Conservation (phyloP, 257 asterid species). For the Voacanga thouarsii region DNA sequence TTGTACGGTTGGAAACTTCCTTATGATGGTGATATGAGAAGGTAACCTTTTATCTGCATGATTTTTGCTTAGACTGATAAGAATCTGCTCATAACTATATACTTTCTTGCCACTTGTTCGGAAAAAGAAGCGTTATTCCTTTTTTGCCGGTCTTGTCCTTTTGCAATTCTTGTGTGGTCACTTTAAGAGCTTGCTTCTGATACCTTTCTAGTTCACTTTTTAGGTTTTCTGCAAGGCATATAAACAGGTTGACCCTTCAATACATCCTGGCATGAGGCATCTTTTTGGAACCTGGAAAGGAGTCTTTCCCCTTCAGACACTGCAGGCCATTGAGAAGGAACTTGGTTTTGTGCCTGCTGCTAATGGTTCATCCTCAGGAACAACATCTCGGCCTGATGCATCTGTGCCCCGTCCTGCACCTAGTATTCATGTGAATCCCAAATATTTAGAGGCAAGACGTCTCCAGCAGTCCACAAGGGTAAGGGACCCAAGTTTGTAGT, state of each 20-base stretch:
- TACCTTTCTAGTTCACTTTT: constrained; percentile 24
- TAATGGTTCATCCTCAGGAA: constrained; percentile 61
- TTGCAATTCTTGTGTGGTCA: not conserved
- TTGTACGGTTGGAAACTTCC: not conserved
- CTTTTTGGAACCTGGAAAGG: constrained; percentile 97
- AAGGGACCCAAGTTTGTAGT: constrained; percentile 13
- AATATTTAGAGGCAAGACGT: constrained; percentile 85
- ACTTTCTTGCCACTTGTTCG: not conserved
- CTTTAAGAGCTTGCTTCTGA: not conserved
- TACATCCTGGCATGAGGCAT: constrained; percentile 84
- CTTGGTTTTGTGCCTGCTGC: constrained; percentile 65
- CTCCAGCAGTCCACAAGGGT: constrained; percentile 60
- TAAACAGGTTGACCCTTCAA: constrained; percentile 74
- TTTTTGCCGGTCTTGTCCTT: not conserved
- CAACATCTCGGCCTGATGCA: constrained; percentile 46
- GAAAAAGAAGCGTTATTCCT: not conserved
- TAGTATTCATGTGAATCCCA: constrained; percentile 87
- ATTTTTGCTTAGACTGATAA: not conserved
- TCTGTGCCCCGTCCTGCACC: constrained; percentile 69
- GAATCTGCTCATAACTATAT: not conserved
- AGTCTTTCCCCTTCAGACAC: constrained; percentile 72
- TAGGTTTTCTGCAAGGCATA: constrained; percentile 90
- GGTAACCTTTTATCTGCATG: not conserved
- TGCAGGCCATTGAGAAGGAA: constrained; percentile 75
- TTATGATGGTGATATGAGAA: not conserved